Evolutionary conservation across 495 filamentous ascomycete species (phyloP), one percentile per base, ranked within the genome.

Genomic region (Clohesyomyces aquaticus): DNA sequence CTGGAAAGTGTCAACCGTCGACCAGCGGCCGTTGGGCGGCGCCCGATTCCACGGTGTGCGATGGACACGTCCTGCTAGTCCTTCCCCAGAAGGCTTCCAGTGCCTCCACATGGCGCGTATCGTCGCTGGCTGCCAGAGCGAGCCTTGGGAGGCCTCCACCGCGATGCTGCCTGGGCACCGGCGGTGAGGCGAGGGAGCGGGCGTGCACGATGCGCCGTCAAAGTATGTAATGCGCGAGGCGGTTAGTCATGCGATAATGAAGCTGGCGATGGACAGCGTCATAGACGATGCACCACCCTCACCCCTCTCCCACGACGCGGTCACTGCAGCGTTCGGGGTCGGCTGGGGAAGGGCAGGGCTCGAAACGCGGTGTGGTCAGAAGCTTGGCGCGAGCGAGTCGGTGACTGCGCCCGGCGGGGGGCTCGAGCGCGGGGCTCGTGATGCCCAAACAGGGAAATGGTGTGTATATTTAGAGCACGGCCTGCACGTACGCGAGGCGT

Each of bases 121-220:
- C 12, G 27, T 12, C 45, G 1, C 57, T 18, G n/a, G 16, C 12
- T 60, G n/a, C 16, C 18, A 18, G 57, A 23, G n/a, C n/a, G 22
- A 12, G 14, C 2, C 18, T n/a, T 21, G 3, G 46, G 21, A 19
- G 21, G 21, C 22, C 46, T 27, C 22, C 38, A 23, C 41, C 22
- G 38, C 61, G 61, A 47, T 66, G 56, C 32, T 56, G 63, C 63
- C 63, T 66, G 22, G 48, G 47, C 14, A 55, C 29, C 63, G 50
- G 63, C 63, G 56, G 56, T 60, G 56, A 66, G 63, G 55, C 48
- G 19, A n/a, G n/a, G n/a, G n/a, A n/a, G n/a, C n/a, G n/a, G n/a
- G 55, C 49, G 21, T 35, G 22, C 45, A 53, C 29, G 55, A 43
- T 48, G 55, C 54, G 47, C 16, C 51, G 45, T 27, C 23, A 54